Evolutionary conservation across 352 stramenopile genomes (phyloP), one percentile per base, ranked within the genome.

Genomic region (Globisporangium spinosum): DNA sequence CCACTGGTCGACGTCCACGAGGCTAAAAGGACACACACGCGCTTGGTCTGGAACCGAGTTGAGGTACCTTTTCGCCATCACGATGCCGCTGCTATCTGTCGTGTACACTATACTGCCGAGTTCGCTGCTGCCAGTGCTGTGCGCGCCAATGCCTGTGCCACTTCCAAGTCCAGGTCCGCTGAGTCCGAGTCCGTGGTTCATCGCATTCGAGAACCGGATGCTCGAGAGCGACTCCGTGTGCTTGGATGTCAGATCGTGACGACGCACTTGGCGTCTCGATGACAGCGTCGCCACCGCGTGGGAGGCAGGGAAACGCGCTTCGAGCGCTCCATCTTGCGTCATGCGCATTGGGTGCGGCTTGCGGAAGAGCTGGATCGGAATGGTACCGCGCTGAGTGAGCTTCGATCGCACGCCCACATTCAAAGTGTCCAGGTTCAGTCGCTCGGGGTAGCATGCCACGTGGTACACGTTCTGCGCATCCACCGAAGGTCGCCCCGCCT

Each of bases 381-480:
- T 70, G 8, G 84, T 90, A 22, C 87, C 87, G n/a, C 87, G 87
- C 61, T 90, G 82, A 55, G 84, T 86, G 27, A 93, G 73, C 58
- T 88, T 82, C 27, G 82, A 70, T 35, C 83, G 73, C 65, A 85
- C 69, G 67, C 80, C 71, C 47, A 85, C 74, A 58, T 90, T 89
- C 12, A 90, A 75, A 6, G 75, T 79, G 35, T 77, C 75, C 35
- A 95, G 68, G 76, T 95, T 85, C 58, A 95, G 67, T 25, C 78
- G 77, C 54, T 95, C 87, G 1, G 87, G 87, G 55, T 93, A 91
- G 61, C 85, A 93, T 0, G 80, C 85, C 35, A 91, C 88, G 59
- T 96, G 85, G 73, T 98, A 99, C 25, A 98, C 76, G 65, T 99
- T 99, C 64, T 94, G 72, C 0, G 85, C 82, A 58, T 97, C 82